Evolutionary conservation across 2,329 filamentous ascomycete species (phyloP).

Genomic region (Alternaria infectoria): DNA sequence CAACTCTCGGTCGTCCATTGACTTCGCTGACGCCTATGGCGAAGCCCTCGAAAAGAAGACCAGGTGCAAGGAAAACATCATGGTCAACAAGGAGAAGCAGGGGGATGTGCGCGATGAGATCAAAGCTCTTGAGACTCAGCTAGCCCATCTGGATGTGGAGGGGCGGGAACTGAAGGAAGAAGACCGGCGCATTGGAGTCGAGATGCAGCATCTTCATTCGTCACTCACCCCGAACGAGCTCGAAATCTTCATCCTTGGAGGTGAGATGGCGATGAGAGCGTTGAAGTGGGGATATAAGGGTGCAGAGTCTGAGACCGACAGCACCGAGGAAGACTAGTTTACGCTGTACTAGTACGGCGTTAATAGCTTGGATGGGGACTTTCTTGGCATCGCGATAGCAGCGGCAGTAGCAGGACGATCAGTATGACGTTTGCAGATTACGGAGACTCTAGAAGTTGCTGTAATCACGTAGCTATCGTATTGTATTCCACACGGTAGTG

Average conservation of each 20-base stretch:
- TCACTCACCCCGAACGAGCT: background rate
- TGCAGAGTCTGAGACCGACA: background rate
- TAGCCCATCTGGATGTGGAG: background rate
- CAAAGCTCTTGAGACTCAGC: background rate
- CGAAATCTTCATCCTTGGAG: background rate
- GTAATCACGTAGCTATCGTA: background rate
- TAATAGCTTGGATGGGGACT: background rate
- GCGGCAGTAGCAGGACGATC: background rate
- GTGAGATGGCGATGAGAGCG: background rate
- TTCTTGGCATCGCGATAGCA: background rate
- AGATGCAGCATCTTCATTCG: background rate
- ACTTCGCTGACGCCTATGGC: background rate
- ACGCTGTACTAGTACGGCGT: background rate
- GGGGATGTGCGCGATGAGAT: background rate
- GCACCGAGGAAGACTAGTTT: background rate
- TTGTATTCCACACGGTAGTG: background rate
- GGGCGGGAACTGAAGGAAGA: background rate
- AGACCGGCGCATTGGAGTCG: background rate
- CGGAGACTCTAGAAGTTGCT: background rate
- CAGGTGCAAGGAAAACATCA: background rate
- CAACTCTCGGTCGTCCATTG: background rate
- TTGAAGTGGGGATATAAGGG: background rate
- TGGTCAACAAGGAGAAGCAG: background rate
- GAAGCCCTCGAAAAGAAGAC: background rate
- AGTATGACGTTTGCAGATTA: background rate